Conservation (phyloP, 805 yeast genomes). For the Candida nonsorbophila region DNA sequence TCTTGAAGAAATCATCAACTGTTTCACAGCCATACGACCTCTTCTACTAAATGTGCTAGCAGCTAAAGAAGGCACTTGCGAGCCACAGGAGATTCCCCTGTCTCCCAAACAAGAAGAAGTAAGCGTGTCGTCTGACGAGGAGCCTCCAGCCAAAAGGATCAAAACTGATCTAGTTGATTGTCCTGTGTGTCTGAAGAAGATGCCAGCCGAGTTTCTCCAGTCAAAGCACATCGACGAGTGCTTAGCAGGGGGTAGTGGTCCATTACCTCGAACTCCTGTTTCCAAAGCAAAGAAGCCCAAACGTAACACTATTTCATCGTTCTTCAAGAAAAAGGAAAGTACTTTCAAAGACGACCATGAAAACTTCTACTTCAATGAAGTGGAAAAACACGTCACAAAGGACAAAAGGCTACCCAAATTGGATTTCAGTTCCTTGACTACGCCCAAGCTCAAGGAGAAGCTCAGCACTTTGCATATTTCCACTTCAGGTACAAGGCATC, state of each 20-base stretch:
- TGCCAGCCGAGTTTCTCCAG: slow-evolving; percentile 55
- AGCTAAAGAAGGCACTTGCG: neutral
- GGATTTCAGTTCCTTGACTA: slow-evolving; percentile 56
- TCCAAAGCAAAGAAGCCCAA: slow-evolving; percentile 2
- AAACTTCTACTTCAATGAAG: slow-evolving; percentile 27
- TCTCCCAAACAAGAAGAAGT: too few relatives aligned
- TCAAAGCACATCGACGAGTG: slow-evolving; percentile 60
- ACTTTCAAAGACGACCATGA: slow-evolving; percentile 10
- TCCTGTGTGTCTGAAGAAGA: slow-evolving; percentile 57
- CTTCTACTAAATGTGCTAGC: slow-evolving; percentile 4
- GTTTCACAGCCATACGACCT: slow-evolving; percentile 34
- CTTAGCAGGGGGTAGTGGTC: slow-evolving; percentile 27
- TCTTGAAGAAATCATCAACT: slow-evolving; percentile 63
- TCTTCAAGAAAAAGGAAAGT: slow-evolving; percentile 15
- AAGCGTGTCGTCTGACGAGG: slow-evolving; percentile 3
- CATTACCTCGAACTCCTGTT: slow-evolving; percentile 4
- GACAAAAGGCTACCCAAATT: slow-evolving; percentile 52
- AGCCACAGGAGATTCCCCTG: neutral
- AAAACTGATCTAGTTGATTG: slow-evolving; percentile 43
- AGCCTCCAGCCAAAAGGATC: slow-evolving; percentile 9
- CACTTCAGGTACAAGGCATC: slow-evolving; percentile 55
- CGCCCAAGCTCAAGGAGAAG: slow-evolving; percentile 57
- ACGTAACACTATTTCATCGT: slow-evolving; percentile 20
- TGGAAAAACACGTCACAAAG: slow-evolving; percentile 19
- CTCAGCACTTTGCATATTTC: slow-evolving; percentile 52